phyloP scores from a whole-genome alignment of 441 rosid species.

The Euphorbia corollata region DNA sequence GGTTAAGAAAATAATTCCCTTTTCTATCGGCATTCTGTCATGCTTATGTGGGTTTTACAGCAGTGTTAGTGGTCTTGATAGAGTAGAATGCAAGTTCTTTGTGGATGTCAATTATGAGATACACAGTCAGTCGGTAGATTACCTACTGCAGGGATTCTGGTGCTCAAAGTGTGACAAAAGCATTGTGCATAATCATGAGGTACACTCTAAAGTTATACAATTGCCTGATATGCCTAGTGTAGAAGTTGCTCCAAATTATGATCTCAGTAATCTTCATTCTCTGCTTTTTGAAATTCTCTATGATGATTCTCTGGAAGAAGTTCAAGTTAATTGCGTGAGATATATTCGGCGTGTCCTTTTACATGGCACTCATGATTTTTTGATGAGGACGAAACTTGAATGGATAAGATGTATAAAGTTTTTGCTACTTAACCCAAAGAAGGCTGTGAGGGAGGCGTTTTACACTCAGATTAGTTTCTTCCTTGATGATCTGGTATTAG shows the following conservation, averaged over 20 bases:
- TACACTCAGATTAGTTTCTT: slow-evolving; percentile 72
- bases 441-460: slow-evolving; percentile 79
- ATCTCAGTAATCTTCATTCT: slow-evolving; percentile 42
- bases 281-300: slow-evolving; percentile 62
- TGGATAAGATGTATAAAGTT: slow-evolving; percentile 71
- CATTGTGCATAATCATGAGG: slow-evolving; percentile 28
- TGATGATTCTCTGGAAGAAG: slow-evolving; percentile 74
- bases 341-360: slow-evolving; percentile 62
- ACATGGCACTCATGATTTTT: slow-evolving; percentile 48
- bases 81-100: slow-evolving; percentile 52
- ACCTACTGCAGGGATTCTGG: slow-evolving; percentile 63
- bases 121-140: slow-evolving; percentile 36
- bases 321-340: slow-evolving; percentile 81
- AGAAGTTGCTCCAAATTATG: slow-evolving; percentile 33
- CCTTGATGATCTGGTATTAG: slow-evolving; percentile 42
- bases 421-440: slow-evolving; percentile 60
- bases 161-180: slow-evolving; percentile 78
- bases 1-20: slow-evolving; percentile 66
- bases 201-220: slow-evolving; percentile 31
- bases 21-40: slow-evolving; percentile 67
- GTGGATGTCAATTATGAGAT: slow-evolving; percentile 39
- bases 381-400: slow-evolving; percentile 48
- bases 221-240: slow-evolving; percentile 29
- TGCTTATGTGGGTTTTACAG: slow-evolving; percentile 63
- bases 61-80: slow-evolving; percentile 31